Evolutionary conservation across 2,329 filamentous ascomycete species (phyloP), one percentile per base, ranked within the genome.

Genomic region (Ophiostoma novo-ulmi): DNA sequence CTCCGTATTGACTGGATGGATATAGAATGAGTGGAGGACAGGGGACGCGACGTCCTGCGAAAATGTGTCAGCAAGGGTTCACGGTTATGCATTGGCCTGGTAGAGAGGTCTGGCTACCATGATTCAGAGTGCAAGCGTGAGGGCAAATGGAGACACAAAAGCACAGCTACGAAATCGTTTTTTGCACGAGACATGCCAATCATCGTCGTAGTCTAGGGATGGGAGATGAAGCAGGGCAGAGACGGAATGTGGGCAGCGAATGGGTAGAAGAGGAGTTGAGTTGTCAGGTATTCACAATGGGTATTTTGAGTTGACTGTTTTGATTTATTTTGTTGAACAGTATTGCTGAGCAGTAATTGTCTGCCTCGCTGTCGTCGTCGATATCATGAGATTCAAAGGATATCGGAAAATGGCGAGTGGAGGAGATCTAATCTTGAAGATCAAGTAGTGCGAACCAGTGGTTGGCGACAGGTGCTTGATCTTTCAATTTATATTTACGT

Each of bases 171-270:
- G 8, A 48, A 48, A n/a, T 6, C 17, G 3, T 31, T 31, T 31
- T n/a, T 48, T 31, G 26, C 58, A 35, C 26, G 58, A 22, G 26
- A 61, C 44, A 48, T 7, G 44, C 10, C 44, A 31, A 31, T 13
- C 26, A 26, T 61, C 58, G 58, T 61, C 26, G 58, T 26, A 26
- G n/a, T 58, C 52, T 58, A 58, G 52, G 52, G 52, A 58, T 58
- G 52, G 52, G 22, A 58, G 52, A 58, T 58, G 52, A 58, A 58
- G 52, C 58, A 61, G 58, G 26, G 58, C 58, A 61, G 58, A 61
- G 58, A 61, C 22, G 58, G 58, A 61, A 61, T 61, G 26, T 61
- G 55, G 26, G 35, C 52, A 55, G 52, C n/a, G 10, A 55, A 17
- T 48, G 44, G 44, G 44, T 48, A 48, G 44, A n/a, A 20, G 44